Evolutionary conservation across 768 basidiomycete species (phyloP), one percentile per base, ranked within the genome.

Genomic region (Pisolithus orientalis): DNA sequence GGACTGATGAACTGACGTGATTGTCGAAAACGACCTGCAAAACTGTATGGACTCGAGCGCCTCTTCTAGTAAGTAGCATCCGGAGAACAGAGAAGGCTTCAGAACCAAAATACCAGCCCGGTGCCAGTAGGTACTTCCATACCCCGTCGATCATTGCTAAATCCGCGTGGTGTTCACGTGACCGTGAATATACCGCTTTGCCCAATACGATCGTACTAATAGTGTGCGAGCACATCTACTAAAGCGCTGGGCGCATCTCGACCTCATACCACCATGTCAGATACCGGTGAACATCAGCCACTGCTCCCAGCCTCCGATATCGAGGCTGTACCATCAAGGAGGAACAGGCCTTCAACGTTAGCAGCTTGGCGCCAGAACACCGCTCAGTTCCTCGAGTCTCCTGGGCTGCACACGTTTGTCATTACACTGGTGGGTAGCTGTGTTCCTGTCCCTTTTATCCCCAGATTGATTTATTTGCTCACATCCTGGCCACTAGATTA

Each of bases 381-480:
- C 3, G 80, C 75, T 5, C 57, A 70, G 39, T 49, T 78, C 34
- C 76, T 88, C 32, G 83, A 87, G 57, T 78, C 76, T 50, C 64
- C 61, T 29, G 56, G 58, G 43, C 70, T 85, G 34, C 87, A 86
- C 68, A 75, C 72, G 54, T 62, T 75, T 44, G 74, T 89, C 58
- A 76, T 87, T 47, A 58, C 72, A 13, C 63, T 86, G 73, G 85
- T 81, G 59, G 53, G 81, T 72, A 34, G 49, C 59, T 32, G 39
- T 25, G 59, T 49, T 59, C 57, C 49, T 58, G 34, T 59, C 45
- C 61, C 52, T 50, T 59, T 53, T 63, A 61, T 11, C 27, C 16
- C 44, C 53, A 9, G 37, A 39, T 49, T 62, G 27, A 58, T 31
- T 49, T 52, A 27, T 39, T 13, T 39, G 13, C 24, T n/a, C 17